These are phyloP conservation scores for Fraxinus sp. DNA, from an alignment of 305 asterid species.

Conservation along the genomic window DNA sequence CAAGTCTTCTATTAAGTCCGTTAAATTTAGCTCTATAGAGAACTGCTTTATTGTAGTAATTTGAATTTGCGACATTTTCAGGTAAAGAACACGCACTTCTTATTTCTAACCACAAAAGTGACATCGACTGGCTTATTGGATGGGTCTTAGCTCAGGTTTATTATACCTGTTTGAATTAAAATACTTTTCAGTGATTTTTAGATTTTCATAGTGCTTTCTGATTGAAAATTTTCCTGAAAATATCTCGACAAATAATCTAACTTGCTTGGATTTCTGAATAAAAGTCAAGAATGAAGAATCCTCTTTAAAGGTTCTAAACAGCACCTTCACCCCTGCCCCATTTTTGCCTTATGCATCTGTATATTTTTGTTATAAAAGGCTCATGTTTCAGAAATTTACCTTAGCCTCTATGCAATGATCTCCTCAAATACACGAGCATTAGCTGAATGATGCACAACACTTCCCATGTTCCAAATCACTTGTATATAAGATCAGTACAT, in stretches of 20 bases:
- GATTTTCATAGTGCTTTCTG: not conserved
- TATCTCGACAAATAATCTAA: slow-evolving; percentile 4
- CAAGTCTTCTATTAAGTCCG: not conserved
- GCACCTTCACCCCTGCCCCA: not conserved
- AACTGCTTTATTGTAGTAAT: not conserved
- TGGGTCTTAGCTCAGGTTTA: slow-evolving; percentile 80
- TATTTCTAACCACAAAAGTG: slow-evolving; percentile 71
- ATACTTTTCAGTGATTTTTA: slow-evolving; percentile 6
- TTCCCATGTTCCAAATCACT: not conserved
- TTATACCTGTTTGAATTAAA: slow-evolving; percentile 20
- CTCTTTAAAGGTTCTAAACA: slow-evolving; percentile 2
- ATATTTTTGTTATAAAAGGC: not conserved
- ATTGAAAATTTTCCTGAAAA: slow-evolving; percentile 5
- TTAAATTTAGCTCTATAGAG: not conserved
- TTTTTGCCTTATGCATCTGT: not conserved
- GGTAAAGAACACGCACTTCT: slow-evolving; percentile 80
- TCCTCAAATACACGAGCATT: not conserved
- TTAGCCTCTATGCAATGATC: not conserved
- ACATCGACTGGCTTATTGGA: slow-evolving; percentile 83
- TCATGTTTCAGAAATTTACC: not conserved
- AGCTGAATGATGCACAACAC: not conserved
- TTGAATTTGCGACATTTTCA: slow-evolving; percentile 30
- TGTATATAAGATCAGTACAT: not conserved
- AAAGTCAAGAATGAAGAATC: slow-evolving; percentile 2
- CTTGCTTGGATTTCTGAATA: slow-evolving; percentile 5